Conservation (phyloP, 108 stramenopile species). For the Stephanodiscus triporus region DNA sequence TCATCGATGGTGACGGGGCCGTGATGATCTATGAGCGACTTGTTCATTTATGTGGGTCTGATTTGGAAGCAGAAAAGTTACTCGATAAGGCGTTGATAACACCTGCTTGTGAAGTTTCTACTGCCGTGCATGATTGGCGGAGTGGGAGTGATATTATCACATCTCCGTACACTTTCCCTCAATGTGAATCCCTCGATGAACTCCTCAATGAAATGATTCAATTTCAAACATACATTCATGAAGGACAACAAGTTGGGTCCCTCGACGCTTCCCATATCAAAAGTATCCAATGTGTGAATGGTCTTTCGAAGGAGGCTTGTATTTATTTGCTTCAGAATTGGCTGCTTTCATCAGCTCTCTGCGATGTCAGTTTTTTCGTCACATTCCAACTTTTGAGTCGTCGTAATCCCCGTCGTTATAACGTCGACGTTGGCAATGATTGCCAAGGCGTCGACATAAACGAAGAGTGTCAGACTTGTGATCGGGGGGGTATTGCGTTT, state of each 20-base stretch:
- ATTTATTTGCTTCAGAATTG: conserved; percentile 66
- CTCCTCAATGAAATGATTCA: conserved; percentile 16
- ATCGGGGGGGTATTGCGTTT: conserved; percentile 19
- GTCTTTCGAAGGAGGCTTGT: conserved; percentile 51
- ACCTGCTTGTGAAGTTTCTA: neutral
- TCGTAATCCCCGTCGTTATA: neutral
- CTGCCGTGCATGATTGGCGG: neutral
- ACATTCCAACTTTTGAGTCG: conserved; percentile 27
- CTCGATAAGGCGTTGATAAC: conserved; percentile 28
- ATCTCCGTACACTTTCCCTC: conserved; percentile 35
- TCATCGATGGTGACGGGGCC: conserved; percentile 75
- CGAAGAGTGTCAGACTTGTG: conserved; percentile 15
- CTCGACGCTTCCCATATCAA: conserved; percentile 30
- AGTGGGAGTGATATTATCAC: conserved; percentile 12
- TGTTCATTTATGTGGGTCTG: conserved; percentile 57
- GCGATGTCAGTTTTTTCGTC: conserved; percentile 77
- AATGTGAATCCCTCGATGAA: conserved; percentile 13
- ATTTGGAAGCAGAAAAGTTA: conserved; percentile 45
- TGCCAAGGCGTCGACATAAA: neutral
- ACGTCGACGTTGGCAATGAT: neutral
- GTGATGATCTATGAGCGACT: conserved; percentile 61
- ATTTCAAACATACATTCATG: conserved; percentile 24
- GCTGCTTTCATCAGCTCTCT: conserved; percentile 69
- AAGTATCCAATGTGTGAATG: conserved; percentile 27
- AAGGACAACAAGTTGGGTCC: conserved; percentile 9